Evolutionary conservation across 2,329 filamentous ascomycete genomes (phyloP), one percentile per base, ranked within the genome.

Genomic region (Paecilomyces sp.): DNA sequence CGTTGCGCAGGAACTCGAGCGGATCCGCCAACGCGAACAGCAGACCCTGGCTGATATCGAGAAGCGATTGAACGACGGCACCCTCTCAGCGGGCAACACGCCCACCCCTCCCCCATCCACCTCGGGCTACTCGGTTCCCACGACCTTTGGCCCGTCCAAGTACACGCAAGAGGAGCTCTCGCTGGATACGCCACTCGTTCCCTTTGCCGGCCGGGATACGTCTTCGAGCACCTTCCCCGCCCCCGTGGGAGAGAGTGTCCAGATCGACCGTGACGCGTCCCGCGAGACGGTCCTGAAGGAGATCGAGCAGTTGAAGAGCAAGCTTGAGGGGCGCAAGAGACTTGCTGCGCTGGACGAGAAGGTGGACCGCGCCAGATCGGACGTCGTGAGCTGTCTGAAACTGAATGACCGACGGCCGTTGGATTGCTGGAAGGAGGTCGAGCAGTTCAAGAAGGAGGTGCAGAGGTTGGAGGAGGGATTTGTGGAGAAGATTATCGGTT

Each of bases 381-480:
- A 88, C 61, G 86, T 97, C 59, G 85, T 94, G 63, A 83, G 84
- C 68, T 97, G 93, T 74, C 80, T 97, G 80, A 82, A 89, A 63
- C 83, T 88, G 70, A 88, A 97, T 75, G 92, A 97, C 77, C 83
- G 91, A 64, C 84, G 91, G 74, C 92, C 93, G 73, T 80, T 97
- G 72, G 90, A 97, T 80, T 97, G 93, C 83, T 97, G 90, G 89
- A 84, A 87, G 76, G 92, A 97, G 83, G 91, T 97, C 25, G 89
- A 95, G 79, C 82, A 81, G 22, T 97, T 97, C 77, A 96, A 92
- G 85, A 83, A 84, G 68, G 91, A 96, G 81, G 92, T 97, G 56
- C 86, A 89, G 67, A 86, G 85, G 79, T 76, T 97, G 76, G 93
- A 97, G 84, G 88, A 86, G 77, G 82, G 82, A 28, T 97, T 95